Conservation (phyloP, 768 basidiomycete genomes). For the Kwoniella heveanensis region DNA sequence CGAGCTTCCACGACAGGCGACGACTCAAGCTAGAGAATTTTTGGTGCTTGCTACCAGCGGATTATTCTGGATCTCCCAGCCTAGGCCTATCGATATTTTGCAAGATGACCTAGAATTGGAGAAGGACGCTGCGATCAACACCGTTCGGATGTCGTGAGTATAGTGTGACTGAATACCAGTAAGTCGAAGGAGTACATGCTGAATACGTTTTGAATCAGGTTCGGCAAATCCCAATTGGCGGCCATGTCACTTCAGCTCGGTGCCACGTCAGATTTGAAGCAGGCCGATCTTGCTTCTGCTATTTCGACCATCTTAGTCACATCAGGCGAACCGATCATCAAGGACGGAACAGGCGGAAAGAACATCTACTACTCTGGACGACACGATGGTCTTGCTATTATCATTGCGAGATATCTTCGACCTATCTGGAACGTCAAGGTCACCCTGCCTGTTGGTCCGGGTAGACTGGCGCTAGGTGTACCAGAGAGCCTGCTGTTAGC, state of each 20-base stretch:
- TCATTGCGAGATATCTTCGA: conserved; percentile 79
- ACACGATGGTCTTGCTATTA: conserved; percentile 82
- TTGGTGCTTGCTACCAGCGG: conserved; percentile 88
- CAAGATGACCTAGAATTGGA: conserved; percentile 78
- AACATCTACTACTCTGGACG: conserved; percentile 72
- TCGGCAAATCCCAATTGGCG: conserved; percentile 43
- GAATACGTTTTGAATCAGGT: conserved; percentile 16
- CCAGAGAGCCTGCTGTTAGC: conserved; percentile 28
- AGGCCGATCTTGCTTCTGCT: conserved; percentile 33
- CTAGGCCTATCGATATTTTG: conserved; percentile 81
- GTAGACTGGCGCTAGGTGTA: conserved; percentile 60
- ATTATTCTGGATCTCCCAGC: conserved; percentile 74
- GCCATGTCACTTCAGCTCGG: conserved; percentile 43
- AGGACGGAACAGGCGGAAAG: conserved; percentile 58
- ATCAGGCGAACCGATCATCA: conserved; percentile 32
- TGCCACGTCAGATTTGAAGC: conserved; percentile 25
- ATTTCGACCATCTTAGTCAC: conserved; percentile 32
- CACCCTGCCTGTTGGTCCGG: conserved; percentile 55
- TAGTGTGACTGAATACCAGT: not conserved
- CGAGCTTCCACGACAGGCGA: conserved; percentile 36
- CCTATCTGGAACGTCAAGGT: conserved; percentile 86
- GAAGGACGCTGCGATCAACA: conserved; percentile 76
- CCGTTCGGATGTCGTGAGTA: conserved; percentile 75
- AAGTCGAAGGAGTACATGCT: not conserved
- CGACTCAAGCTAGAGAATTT: conserved; percentile 35